Evolutionary conservation across 225 moss, liverwort and hornwort genomes (phyloP), one percentile per base, ranked within the genome.

Genomic region (Rhytidiadelphus loreus): DNA sequence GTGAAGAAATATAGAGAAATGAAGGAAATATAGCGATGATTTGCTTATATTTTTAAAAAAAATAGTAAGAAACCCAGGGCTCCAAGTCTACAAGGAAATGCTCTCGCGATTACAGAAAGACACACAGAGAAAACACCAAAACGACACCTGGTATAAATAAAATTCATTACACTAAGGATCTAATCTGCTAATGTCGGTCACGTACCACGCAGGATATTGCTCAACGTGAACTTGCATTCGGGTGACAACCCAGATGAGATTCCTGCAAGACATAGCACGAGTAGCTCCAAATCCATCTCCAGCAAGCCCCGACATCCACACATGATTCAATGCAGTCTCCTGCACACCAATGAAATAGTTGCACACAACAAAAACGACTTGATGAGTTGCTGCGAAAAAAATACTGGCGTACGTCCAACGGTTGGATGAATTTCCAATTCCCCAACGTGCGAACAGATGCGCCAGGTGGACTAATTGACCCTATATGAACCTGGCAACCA

Each of bases 291-390:
- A 96, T 50, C 96, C 96, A 89, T 98, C 96, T 81, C 97, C 97
- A 64, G 96, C 97, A 72, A 98, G 93, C 41, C 96, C 97, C 26
- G 96, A 94, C 94, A 94, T 96, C 88, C 96, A 95, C 46, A 96
- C 96, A 87, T 98, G 97, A 85, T 98, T 98, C 85, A 98, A 91
- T n/a, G 97, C 97, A 76, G 96, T 96, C 88, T 98, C 97, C 96
- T 97, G 93, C 90, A 87, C 48, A 50, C 65, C 62, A 82, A 62
- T 28, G 50, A 82, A 59, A 82, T n/a, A 62, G 26, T 53, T 83
- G 64, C n/a, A 50, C 53, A n/a, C 50, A 82, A 56, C 30, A 73
- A 81, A 73, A 81, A 59, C 33, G n/a, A 29, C 24, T 81, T 48
- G 48, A 77, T 88, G 43, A 90, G 50, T 68, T 50, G 14, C 2